phyloP scores from a whole-genome alignment of 192 early-diverging fungal genomes.

The Entrophospora sp. region DNA sequence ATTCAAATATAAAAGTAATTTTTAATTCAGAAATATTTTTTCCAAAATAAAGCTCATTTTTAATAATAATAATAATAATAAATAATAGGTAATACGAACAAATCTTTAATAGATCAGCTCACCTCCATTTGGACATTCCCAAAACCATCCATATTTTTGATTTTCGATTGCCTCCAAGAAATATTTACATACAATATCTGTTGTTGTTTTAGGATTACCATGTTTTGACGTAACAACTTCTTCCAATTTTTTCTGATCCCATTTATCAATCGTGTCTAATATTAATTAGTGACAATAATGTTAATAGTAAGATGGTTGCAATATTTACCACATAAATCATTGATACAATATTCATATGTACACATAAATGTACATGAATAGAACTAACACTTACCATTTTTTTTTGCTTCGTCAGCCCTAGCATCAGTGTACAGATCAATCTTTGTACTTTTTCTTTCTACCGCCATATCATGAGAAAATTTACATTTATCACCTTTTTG shows the following conservation, averaged over 20 bases:
- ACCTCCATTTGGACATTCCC: constrained; percentile 97
- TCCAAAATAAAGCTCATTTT: too few species aligned
- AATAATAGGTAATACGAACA: constrained; percentile 17
- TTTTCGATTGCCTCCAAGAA: constrained; percentile 96
- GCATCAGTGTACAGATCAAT: constrained; percentile 90
- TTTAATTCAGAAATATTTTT: neutral
- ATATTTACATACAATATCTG: constrained; percentile 97
- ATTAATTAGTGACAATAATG: too few species aligned
- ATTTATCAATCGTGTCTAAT: constrained; percentile 88
- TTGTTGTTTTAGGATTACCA: constrained; percentile 76
- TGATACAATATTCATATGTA: too few species aligned
- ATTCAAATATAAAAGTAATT: neutral
- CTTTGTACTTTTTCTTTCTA: constrained; percentile 86
- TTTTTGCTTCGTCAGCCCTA: constrained; percentile 53
- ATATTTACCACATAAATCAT: too few species aligned
- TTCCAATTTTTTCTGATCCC: constrained; percentile 91
- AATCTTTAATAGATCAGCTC: constrained; percentile 20
- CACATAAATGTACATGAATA: neutral
- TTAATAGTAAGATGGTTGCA: too few species aligned
- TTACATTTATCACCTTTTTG: constrained; percentile 90
- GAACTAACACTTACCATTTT: constrained; percentile 15
- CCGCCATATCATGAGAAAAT: constrained; percentile 90
- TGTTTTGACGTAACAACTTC: constrained; percentile 69
- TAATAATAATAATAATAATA: too few species aligned
- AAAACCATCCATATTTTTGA: constrained; percentile 98